Conservation (phyloP, 345 rosid genomes). For the Camelina laxa region DNA sequence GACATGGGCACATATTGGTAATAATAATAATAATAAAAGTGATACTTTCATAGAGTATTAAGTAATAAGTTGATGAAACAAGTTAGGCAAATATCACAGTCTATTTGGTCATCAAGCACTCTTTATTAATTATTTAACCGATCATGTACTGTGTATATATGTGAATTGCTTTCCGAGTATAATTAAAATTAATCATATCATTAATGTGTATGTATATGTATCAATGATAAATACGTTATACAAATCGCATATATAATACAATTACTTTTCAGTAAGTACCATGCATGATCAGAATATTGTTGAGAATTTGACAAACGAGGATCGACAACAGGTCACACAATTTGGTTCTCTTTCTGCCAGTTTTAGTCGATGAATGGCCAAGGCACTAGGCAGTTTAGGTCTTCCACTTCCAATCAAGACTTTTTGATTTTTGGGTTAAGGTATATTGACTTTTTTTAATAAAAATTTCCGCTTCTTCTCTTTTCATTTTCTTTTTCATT, state of each 20-base stretch:
- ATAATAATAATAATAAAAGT: slow-evolving; percentile 8
- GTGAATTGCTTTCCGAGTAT: slow-evolving; percentile 7
- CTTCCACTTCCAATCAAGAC: background rate
- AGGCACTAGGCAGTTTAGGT: slow-evolving; percentile 12
- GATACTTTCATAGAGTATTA: slow-evolving; percentile 9
- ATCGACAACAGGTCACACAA: slow-evolving; percentile 9
- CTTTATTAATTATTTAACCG: background rate
- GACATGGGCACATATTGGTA: slow-evolving; percentile 39
- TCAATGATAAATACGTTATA: background rate
- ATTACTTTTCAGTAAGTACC: background rate
- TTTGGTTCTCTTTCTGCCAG: background rate
- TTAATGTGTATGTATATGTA: background rate
- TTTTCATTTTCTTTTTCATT: background rate
- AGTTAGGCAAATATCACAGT: slow-evolving; percentile 14
- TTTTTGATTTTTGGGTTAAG: background rate
- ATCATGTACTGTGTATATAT: background rate
- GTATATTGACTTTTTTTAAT: background rate
- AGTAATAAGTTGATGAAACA: slow-evolving; percentile 10
- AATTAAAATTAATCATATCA: background rate
- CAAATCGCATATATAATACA: background rate
- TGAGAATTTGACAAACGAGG: background rate
- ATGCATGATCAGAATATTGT: background rate
- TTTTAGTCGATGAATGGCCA: background rate
- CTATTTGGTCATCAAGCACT: slow-evolving; percentile 2
- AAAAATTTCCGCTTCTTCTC: background rate